Evolutionary conservation across 164 flowering plant genomes (phyloP), one percentile per base, ranked within the genome.

Genomic region (Aristolochia californica): DNA sequence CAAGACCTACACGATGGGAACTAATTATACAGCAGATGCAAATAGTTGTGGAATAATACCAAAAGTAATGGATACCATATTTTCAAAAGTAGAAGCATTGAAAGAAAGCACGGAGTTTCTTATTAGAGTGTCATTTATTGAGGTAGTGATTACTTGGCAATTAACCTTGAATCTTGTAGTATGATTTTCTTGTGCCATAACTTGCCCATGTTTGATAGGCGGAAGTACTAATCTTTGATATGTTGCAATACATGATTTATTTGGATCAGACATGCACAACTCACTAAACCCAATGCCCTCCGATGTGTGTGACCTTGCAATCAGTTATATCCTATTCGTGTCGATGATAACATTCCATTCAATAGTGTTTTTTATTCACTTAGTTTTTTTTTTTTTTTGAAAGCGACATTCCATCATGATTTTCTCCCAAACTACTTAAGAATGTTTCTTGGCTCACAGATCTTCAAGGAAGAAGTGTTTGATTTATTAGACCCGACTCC

Each of bases 1-100:
- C 0, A 94, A 94, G 65, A 94, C 99, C 0, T 90, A 88, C 63
- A 94, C 96, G 0, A 94, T 94, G 99, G 99, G 99, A 13, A 94
- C 97, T 0, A 84, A 82, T 22, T 90, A 88, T 26, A 75, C 68
- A 3, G 95, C 90, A 1, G 95, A 90, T 24, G 82, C 69, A 10
- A 69, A 65, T 43, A 71, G 45, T 34, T 59, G 63, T 43, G 99
- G 97, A 7, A 74, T 94, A 20, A 88, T 90, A 55, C 99, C 97
- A 0, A 75, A 72, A 67, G 97, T 90, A 1, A 84, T 94, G 93
- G 83, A 89, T 43, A 71, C 64, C 14, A 84, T 90, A 26, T 94
- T 84, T 55, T 65, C 81, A 16, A 75, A 70, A 60, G 74, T 81
- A 0, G 89, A 84, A 48, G 56, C 68, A 5, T 64, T 45, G 71